These are phyloP conservation scores for Pythium biforme DNA, from an alignment of 352 stramenopile species.

Conservation along the genomic window DNA sequence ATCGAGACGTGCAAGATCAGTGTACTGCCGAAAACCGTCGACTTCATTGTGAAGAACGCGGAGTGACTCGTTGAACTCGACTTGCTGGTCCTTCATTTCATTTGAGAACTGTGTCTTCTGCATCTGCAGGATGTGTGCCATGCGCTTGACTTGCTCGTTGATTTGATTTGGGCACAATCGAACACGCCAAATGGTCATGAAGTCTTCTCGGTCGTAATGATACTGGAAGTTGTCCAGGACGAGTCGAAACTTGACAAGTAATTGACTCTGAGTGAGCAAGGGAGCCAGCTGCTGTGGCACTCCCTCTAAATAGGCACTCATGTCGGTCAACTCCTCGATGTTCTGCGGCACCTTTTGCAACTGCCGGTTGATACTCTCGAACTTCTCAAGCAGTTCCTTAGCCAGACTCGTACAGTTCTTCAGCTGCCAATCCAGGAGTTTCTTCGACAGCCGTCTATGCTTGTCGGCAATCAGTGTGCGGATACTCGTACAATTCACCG, in stretches of 20 bases:
- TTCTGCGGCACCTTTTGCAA: constrained; percentile 87
- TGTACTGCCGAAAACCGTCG: constrained; percentile 83
- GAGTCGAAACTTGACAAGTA: constrained; percentile 75
- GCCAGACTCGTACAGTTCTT: constrained; percentile 73
- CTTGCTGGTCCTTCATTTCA: constrained; percentile 93
- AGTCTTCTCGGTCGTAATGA: constrained; percentile 85
- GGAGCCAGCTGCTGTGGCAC: constrained; percentile 62
- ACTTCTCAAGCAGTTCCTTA: constrained; percentile 79
- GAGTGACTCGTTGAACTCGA: constrained; percentile 87
- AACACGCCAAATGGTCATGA: constrained; percentile 89
- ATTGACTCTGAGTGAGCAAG: constrained; percentile 67
- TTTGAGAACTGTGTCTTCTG: constrained; percentile 83
- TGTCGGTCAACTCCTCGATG: constrained; percentile 91
- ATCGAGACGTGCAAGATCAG: constrained; percentile 81
- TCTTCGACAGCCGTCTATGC: constrained; percentile 64
- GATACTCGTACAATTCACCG: constrained; percentile 69
- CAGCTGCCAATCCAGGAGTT: constrained; percentile 72
- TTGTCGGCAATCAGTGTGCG: constrained; percentile 76
- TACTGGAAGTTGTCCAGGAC: constrained; percentile 84
- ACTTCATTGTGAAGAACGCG: constrained; percentile 87
- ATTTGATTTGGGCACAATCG: constrained; percentile 87
- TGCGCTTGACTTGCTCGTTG: constrained; percentile 81
- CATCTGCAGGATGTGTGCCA: constrained; percentile 76
- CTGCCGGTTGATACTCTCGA: constrained; percentile 81
- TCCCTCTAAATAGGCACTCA: constrained; percentile 82